Evolutionary conservation across 768 basidiomycete species (phyloP), one percentile per base, ranked within the genome.

Genomic region (Dioszegia crocea): DNA sequence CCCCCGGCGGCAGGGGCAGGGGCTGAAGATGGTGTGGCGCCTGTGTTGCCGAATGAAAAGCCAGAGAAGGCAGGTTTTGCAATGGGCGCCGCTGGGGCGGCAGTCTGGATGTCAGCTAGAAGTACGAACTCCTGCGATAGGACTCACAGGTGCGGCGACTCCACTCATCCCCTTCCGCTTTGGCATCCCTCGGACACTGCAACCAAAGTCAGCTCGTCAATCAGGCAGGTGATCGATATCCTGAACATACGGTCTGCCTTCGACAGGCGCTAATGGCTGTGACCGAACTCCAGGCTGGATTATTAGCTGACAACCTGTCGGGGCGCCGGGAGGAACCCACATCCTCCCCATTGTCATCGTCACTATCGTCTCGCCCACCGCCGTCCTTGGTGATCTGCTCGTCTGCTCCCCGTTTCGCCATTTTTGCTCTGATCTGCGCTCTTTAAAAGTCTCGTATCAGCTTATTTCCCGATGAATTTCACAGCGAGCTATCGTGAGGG

Each of bases 391-490:
- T 70, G 36, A 64, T 51, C 47, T 76, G 73, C 41, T 68, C 59
- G 23, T 73, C 73, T n/a, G 75, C 75, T 16, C 56, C 61, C 46
- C 75, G 65, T 57, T 76, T 76, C 8, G 71, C 71, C 75, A 76
- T 76, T 14, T 47, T 65, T 36, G 45, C 45, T 51, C 29, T 48
- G 11, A 30, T 48, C 11, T 48, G 5, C 3, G 45, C 21, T 46
- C 19, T 3, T n/a, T n/a, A n/a, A n/a, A n/a, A n/a, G n/a, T n/a
- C n/a, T n/a, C n/a, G n/a, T n/a, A n/a, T n/a, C n/a, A n/a, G n/a
- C n/a, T n/a, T n/a, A n/a, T n/a, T n/a, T n/a, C n/a, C n/a, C n/a
- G n/a, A n/a, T n/a, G n/a, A n/a, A n/a, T n/a, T n/a, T n/a, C n/a
- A n/a, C n/a, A n/a, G n/a, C n/a, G n/a, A n/a, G n/a, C n/a, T n/a